Evolutionary conservation across 2,329 filamentous ascomycete species (phyloP), one percentile per base, ranked within the genome.

Genomic region (Fusarium subtropicale): DNA sequence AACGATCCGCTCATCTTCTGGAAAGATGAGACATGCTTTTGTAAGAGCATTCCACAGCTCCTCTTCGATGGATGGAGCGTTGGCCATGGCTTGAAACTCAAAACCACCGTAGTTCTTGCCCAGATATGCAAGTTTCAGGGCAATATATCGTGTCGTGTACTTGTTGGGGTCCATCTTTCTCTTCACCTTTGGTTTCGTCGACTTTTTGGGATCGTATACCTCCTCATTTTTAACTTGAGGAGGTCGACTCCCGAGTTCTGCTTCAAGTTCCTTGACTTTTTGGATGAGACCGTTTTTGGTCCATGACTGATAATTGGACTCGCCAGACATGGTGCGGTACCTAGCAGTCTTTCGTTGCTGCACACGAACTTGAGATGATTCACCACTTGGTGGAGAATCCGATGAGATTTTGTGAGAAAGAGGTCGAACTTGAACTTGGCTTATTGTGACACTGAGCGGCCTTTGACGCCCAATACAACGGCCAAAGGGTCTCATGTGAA

Each of bases 71-170:
- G 94, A 94, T 7, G 95, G 90, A 66, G 92, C 79, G 5, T 88
- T 81, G 64, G 91, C 91, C 71, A 89, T 89, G 63, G 87, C 86
- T 76, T 95, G 91, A 79, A 95, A 92, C 82, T 99, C 96, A 78
- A 94, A 97, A 2, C 96, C 96, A 79, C 96, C 95, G 79, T 98
- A 99, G 57, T 88, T 87, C 77, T 93, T 92, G 47, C 96, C 96
- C 36, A 98, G 82, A 78, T 99, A 99, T 39, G 96, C 94, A 67
- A 99, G 90, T 79, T 97, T 98, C 62, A 99, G 83, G 10, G 95
- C 96, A 68, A 99, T 92, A 64, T 91, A 89, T 47, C 96, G 89
- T 2, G 93, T 97, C 36, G 88, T 87, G 79, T 97, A 97, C 76
- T 89, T 91, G 16, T 89, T 89, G 0, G 92, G 89, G 77, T 98